Base-by-base conservation (phyloP, 1,284 basidiomycete genomes). In the Microstroma glucosiphilum region DNA sequence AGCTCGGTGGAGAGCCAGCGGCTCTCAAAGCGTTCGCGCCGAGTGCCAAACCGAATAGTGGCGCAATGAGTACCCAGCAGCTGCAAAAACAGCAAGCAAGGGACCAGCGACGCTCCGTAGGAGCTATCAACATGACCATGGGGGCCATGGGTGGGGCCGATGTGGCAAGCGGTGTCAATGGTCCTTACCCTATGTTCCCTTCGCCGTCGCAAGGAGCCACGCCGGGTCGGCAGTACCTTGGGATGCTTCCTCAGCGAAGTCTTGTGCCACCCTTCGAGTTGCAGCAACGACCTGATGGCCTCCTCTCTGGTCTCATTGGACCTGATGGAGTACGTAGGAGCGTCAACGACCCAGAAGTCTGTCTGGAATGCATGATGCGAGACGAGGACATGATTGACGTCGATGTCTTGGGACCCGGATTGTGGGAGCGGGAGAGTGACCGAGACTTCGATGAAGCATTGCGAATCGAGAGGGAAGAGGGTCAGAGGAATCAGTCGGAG, bases 371-470 rank as follows among this genome's bases (percentile, higher is more conserved):
- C 80, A 91, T 96, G 74, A 98, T 98, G 94, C 88, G 94, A 51
- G 94, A 98, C 81, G 88, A 94, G 76, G 94, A 98, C 78, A 92
- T 98, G 89, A 91, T 89, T 41, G 94, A 96, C 80, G 91, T 98
- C 30, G 85, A 89, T 77, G 94, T 96, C 23, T 85, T 87, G 1
- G 87, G 88, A 37, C 86, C 88, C 4, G 91, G 91, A 0, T 84
- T 90, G 15, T 98, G 94, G 94, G 91, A 90, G 0, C 84, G 96
- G 42, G 88, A 88, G 71, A 92, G 90, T 77, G 94, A 98, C 78
- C 86, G 83, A 7, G 83, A 85, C 43, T 94, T 86, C 68, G 85
- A 90, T 54, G 92, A 97, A 55, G 83, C 94, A 37, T 82, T 88
- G 68, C 82, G 84, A 67, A 82, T 86, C 65, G 93, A 96, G 77